Evolutionary conservation across 1,284 basidiomycete species (phyloP).

Genomic region (Singerocomus inundabilis): DNA sequence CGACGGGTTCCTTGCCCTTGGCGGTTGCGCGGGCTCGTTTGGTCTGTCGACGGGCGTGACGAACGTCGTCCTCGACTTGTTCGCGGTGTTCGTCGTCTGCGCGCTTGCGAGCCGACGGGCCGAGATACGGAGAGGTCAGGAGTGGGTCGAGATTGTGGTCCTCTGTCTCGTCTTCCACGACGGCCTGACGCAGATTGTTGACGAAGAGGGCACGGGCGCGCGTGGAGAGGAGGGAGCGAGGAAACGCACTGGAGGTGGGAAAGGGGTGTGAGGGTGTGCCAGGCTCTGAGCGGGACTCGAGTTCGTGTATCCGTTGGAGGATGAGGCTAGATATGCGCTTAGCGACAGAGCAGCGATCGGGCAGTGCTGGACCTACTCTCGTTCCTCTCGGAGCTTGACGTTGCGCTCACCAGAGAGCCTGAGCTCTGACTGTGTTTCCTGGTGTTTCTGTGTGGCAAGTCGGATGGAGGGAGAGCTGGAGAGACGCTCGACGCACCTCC

Average conservation of each 20-base stretch:
- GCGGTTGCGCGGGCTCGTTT: slow-evolving; percentile 27
- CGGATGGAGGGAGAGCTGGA: too few relatives aligned
- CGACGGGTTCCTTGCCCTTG: slow-evolving; percentile 42
- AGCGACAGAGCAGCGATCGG: slow-evolving; percentile 8
- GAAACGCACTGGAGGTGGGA: slow-evolving; percentile 43
- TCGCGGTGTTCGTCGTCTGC: slow-evolving; percentile 42
- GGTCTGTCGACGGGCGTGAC: slow-evolving; percentile 36
- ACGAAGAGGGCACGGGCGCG: slow-evolving; percentile 39
- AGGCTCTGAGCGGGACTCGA: slow-evolving; percentile 41
- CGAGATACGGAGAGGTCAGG: slow-evolving; percentile 45
- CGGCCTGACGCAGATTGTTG: slow-evolving; percentile 46
- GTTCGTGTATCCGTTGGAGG: slow-evolving; percentile 57
- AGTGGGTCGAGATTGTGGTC: slow-evolving; percentile 47
- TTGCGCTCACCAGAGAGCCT: slow-evolving; percentile 57
- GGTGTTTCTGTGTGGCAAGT: slow-evolving; percentile 64
- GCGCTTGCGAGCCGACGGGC: slow-evolving; percentile 44
- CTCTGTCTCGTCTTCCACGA: slow-evolving; percentile 47
- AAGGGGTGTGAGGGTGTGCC: slow-evolving; percentile 20
- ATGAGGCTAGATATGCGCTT: slow-evolving; percentile 40
- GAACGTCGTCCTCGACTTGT: slow-evolving; percentile 41
- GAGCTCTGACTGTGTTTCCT: slow-evolving; percentile 52
- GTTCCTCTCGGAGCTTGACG: slow-evolving; percentile 54
- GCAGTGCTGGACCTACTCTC: slow-evolving; percentile 46
- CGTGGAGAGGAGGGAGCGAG: slow-evolving; percentile 43
- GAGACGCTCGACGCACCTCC: slow-evolving; percentile 50